A percentile compares a stretch with the other conserved stretches of the same genome.
Evolutionary conservation across 495 filamentous ascomycete genomes (phyloP).

Genomic region (Patellaria atrata): DNA sequence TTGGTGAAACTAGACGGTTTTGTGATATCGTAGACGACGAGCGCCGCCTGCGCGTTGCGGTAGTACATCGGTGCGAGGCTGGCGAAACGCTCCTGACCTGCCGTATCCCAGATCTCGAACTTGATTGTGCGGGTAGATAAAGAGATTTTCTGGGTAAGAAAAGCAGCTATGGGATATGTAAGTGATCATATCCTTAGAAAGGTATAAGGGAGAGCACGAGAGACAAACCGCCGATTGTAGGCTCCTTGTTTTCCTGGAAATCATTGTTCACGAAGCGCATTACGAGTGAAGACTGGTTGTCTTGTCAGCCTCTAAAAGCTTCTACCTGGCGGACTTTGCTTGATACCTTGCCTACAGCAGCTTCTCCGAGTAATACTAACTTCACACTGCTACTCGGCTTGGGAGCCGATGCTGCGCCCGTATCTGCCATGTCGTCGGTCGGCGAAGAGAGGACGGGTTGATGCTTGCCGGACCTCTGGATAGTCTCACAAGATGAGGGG

Average conservation of each 20-base stretch:
- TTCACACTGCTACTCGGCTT: slow-evolving; percentile 99
- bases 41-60: slow-evolving; percentile 95
- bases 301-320: slow-evolving; percentile 11
- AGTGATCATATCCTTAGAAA: neutral
- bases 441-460: too few relatives aligned
- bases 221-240: slow-evolving; percentile 86
- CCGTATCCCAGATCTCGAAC: slow-evolving; percentile 99
- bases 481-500: too few relatives aligned
- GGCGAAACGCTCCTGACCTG: slow-evolving; percentile 95
- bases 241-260: slow-evolving; percentile 99
- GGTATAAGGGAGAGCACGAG: slow-evolving; percentile 6
- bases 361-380: slow-evolving; percentile 91
- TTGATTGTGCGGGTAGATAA: slow-evolving; percentile 95
- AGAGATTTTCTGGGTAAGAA: slow-evolving; percentile 95
- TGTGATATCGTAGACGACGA: slow-evolving; percentile 97
- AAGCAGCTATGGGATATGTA: slow-evolving; percentile 52
- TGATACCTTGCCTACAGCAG: slow-evolving; percentile 93
- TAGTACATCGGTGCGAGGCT: slow-evolving; percentile 99
- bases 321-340: slow-evolving; percentile 2
- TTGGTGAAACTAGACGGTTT: slow-evolving; percentile 91
- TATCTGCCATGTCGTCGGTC: slow-evolving; percentile 24
- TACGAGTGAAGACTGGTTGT: slow-evolving; percentile 76
- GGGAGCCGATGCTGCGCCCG: slow-evolving; percentile 43
- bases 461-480: too few relatives aligned
- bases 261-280: slow-evolving; percentile 99